phyloP scores from a whole-genome alignment of 768 basidiomycete genomes.

The Rhodotorula toruloides region DNA sequence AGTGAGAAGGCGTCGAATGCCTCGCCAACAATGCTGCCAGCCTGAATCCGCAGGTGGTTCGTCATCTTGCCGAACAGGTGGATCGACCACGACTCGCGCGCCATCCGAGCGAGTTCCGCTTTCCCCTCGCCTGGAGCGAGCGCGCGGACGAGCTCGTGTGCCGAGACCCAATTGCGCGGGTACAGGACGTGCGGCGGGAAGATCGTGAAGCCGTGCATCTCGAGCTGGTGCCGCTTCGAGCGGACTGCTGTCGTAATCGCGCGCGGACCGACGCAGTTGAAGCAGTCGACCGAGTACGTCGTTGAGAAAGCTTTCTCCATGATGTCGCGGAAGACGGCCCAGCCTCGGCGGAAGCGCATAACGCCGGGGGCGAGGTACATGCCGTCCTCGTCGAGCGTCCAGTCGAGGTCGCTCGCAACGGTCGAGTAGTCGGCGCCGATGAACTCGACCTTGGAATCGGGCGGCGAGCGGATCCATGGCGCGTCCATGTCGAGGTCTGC shows the following conservation, averaged over 20 bases:
- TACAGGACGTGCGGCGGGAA: constrained; percentile 29
- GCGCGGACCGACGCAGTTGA: constrained; percentile 30
- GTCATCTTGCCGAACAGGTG: constrained; percentile 38
- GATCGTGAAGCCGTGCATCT: constrained; percentile 20
- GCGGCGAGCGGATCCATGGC: constrained; percentile 32
- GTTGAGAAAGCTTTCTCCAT: constrained; percentile 29
- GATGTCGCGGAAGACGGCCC: constrained; percentile 33
- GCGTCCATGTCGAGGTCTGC: constrained; percentile 33
- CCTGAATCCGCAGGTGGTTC: constrained; percentile 31
- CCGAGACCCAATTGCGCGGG: constrained; percentile 24
- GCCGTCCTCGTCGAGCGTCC: constrained; percentile 39
- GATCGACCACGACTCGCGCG: constrained; percentile 24
- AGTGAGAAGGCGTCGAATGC: constrained; percentile 31
- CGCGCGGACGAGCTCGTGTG: constrained; percentile 30
- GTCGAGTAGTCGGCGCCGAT: constrained; percentile 31
- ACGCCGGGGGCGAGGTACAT: constrained; percentile 29
- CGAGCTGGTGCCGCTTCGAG: constrained; percentile 17
- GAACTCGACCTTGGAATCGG: constrained; percentile 32
- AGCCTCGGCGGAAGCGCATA: constrained; percentile 32
- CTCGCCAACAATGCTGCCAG: constrained; percentile 20
- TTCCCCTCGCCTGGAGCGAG: constrained; percentile 15
- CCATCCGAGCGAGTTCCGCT: constrained; percentile 8
- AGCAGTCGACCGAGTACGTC: constrained; percentile 24
- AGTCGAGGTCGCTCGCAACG: constrained; percentile 24
- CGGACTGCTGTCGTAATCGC: constrained; percentile 25